phyloP scores from a whole-genome alignment of 73 alveolate genomes.

The Breviolum minutum region DNA sequence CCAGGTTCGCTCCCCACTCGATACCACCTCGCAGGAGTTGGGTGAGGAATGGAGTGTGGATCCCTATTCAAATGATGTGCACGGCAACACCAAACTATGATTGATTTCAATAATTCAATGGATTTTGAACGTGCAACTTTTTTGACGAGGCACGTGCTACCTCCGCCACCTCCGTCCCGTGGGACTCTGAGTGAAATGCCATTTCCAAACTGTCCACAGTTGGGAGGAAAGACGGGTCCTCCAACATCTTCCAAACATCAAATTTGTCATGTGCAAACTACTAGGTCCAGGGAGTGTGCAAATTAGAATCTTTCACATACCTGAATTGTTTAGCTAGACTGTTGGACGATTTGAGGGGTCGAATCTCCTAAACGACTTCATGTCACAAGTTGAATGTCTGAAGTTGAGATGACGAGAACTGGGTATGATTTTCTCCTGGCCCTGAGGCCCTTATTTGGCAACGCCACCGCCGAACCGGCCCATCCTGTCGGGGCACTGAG shows the following conservation, averaged over 20 bases:
- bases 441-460: constrained; percentile 34
- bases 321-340: not conserved
- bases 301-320: not conserved
- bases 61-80: no score
- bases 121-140: not conserved
- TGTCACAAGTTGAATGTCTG: no score
- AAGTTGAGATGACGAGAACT: not conserved
- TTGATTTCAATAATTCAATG: no score
- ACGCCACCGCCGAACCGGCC: constrained; percentile 55
- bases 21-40: no score
- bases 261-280: not conserved
- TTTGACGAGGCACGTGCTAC: constrained; percentile 21
- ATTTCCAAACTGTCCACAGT: not conserved
- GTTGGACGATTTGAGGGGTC: not conserved
- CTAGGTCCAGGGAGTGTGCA: not conserved
- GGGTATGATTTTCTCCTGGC: not conserved
- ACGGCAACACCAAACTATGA: no score
- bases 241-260: not conserved
- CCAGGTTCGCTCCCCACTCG: no score
- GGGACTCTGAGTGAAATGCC: not conserved
- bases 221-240: not conserved
- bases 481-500: not conserved
- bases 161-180: constrained; percentile 65
- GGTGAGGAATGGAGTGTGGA: no score
- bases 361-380: not conserved